Evolutionary conservation across 768 basidiomycete genomes (phyloP).

Genomic region (Termitomyces sp.): DNA sequence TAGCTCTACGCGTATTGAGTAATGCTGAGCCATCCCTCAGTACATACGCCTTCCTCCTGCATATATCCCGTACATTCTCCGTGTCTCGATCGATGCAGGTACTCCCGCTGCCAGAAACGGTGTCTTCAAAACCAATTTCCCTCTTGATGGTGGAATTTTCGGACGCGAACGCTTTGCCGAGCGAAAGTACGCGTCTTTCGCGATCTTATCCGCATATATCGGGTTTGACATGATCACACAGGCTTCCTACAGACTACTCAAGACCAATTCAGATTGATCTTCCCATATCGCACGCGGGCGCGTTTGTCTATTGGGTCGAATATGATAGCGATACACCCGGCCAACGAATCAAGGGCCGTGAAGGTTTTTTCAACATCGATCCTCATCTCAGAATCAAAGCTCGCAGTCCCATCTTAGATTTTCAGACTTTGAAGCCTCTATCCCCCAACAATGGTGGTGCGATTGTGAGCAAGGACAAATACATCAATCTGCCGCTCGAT

Average conservation of each 20-base stretch:
- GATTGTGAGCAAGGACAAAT: conserved; percentile 39
- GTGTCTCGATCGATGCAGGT: conserved; percentile 89
- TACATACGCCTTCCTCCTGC: conserved; percentile 97
- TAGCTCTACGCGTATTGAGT: background rate
- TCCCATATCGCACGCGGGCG: conserved; percentile 94
- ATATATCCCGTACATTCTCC: conserved; percentile 80
- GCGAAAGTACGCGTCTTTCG: conserved; percentile 49
- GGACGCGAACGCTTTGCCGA: conserved; percentile 70
- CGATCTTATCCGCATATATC: conserved; percentile 16
- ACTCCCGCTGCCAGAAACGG: conserved; percentile 89
- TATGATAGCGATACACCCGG: conserved; percentile 64
- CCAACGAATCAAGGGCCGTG: conserved; percentile 72
- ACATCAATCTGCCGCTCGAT: conserved; percentile 76
- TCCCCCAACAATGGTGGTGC: conserved; percentile 50
- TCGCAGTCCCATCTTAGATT: conserved; percentile 69
- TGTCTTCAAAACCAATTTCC: conserved; percentile 94
- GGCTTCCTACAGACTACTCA: conserved; percentile 81
- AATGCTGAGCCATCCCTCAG: conserved; percentile 35
- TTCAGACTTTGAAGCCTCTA: conserved; percentile 43
- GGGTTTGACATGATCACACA: conserved; percentile 24
- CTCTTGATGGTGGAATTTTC: conserved; percentile 87
- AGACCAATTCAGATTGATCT: conserved; percentile 93
- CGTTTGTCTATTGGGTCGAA: conserved; percentile 94
- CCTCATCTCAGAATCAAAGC: conserved; percentile 76
- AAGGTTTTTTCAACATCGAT: conserved; percentile 96